These are phyloP conservation scores for Inonotus obliquus DNA, from an alignment of 1,284 basidiomycete species.

Conservation along the genomic window DNA sequence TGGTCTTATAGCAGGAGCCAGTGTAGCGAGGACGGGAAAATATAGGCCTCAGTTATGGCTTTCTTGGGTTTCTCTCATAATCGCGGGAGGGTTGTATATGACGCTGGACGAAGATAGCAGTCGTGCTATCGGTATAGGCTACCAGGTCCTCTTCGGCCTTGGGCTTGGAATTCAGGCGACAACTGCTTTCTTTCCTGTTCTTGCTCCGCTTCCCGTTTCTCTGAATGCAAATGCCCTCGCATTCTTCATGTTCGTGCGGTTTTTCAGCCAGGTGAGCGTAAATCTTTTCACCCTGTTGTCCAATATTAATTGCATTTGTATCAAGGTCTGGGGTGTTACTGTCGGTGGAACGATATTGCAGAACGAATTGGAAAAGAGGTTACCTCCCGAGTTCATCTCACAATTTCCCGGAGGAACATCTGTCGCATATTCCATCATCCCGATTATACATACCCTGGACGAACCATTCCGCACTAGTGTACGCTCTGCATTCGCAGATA, in stretches of 20 bases:
- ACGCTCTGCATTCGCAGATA: slow-evolving; percentile 32
- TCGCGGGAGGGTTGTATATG: slow-evolving; percentile 35
- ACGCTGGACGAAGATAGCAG: slow-evolving; percentile 31
- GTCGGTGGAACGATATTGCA: slow-evolving; percentile 36
- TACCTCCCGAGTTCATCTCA: slow-evolving; percentile 31
- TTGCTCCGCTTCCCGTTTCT: slow-evolving; percentile 31
- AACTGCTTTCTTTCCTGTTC: slow-evolving; percentile 29
- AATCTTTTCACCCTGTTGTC: neutral
- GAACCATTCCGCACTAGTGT: slow-evolving; percentile 31
- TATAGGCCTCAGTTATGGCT: slow-evolving; percentile 35
- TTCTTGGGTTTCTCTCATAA: slow-evolving; percentile 35
- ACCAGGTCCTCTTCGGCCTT: slow-evolving; percentile 28
- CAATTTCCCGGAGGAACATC: slow-evolving; percentile 30
- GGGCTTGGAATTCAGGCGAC: slow-evolving; percentile 30
- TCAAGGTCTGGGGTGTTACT: slow-evolving; percentile 36
- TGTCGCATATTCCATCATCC: slow-evolving; percentile 35
- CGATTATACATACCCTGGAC: slow-evolving; percentile 28
- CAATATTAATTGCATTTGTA: neutral
- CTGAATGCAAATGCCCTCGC: slow-evolving; percentile 31
- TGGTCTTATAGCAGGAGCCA: slow-evolving; percentile 28
- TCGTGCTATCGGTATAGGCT: slow-evolving; percentile 27
- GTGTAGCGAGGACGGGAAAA: slow-evolving; percentile 26
- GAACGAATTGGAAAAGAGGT: slow-evolving; percentile 32
- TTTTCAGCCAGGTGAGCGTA: slow-evolving; percentile 26
- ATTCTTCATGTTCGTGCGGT: slow-evolving; percentile 30